Conservation (phyloP, 2,329 filamentous ascomycete species). For the Penicillium digitatum region DNA sequence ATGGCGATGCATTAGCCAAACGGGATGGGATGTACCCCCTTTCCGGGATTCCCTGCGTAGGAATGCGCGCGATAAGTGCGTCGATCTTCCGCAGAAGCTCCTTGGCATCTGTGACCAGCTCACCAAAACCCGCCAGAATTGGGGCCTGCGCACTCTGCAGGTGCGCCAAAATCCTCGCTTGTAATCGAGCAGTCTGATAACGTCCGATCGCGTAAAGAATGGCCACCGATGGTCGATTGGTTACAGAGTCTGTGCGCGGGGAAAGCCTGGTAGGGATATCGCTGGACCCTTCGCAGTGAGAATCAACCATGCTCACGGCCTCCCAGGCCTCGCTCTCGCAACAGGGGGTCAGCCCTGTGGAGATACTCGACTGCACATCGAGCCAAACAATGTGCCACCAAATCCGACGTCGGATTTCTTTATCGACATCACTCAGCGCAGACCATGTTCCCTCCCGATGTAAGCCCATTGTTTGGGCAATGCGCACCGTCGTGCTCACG, state of each 20-base stretch:
- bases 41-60: not conserved
- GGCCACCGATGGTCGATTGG: not conserved
- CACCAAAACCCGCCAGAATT: not conserved
- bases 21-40: not conserved
- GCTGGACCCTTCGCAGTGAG: not conserved
- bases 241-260: not conserved
- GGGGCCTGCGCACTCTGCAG: not conserved
- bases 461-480: not conserved
- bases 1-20: not conserved
- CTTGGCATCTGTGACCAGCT: not conserved
- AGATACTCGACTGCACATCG: slow-evolving; percentile 20
- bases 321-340: not conserved
- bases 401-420: slow-evolving; percentile 6
- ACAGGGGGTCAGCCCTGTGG: slow-evolving; percentile 17
- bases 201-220: not conserved
- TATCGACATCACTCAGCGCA: slow-evolving; percentile 4
- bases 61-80: not conserved
- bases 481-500: not conserved
- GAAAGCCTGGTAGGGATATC: not conserved
- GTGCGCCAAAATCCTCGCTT: not conserved
- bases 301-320: not conserved
- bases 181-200: not conserved
- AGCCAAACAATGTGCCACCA: slow-evolving; percentile 24
- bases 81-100: not conserved
- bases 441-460: not conserved